phyloP scores from a whole-genome alignment of 2,329 filamentous ascomycete species.

The Colletotrichum theobromicola region DNA sequence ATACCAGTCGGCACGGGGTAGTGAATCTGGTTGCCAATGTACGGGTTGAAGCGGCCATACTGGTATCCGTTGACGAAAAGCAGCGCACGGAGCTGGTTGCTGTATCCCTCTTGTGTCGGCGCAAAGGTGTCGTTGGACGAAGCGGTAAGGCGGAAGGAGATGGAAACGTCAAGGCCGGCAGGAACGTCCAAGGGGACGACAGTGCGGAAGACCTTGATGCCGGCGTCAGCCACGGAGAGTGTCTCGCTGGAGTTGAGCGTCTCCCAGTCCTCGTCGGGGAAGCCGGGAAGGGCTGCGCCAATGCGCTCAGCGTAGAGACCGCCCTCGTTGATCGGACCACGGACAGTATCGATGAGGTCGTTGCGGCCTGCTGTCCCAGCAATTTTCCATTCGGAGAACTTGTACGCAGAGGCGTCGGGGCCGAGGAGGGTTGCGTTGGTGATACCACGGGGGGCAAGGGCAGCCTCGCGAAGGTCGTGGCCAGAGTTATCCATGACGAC shows the following conservation, averaged over 20 bases:
- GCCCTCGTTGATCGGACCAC: conserved; percentile 62
- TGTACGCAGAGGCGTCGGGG: conserved; percentile 27
- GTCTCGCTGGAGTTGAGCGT: conserved; percentile 33
- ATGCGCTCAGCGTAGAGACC: conserved; percentile 63
- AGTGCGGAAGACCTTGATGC: conserved; percentile 62
- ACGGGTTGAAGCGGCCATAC: conserved; percentile 64
- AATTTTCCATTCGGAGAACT: conserved; percentile 61
- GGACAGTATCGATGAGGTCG: conserved; percentile 56
- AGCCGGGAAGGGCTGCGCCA: conserved; percentile 64
- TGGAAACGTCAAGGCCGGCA: conserved; percentile 56
- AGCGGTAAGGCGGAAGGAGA: conserved; percentile 59
- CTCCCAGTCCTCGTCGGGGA: conserved; percentile 52
- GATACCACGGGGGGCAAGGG: conserved; percentile 56
- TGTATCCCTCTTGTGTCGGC: conserved; percentile 29
- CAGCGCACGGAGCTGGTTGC: conserved; percentile 51
- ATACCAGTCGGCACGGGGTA: conserved; percentile 67
- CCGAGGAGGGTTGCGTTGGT: conserved; percentile 56
- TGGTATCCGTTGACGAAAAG: conserved; percentile 71
- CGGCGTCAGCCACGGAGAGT: conserved; percentile 50
- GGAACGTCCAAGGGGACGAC: conserved; percentile 56
- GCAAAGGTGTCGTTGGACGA: conserved; percentile 44
- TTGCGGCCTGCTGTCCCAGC: conserved; percentile 61
- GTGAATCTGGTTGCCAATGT: conserved; percentile 64
- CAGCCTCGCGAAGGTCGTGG: conserved; percentile 57
- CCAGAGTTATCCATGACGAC: conserved; percentile 65